Evolutionary conservation across 78 protist species (phyloP), one percentile per base, ranked within the genome.

Genomic region (Speleostelium caveatum): DNA sequence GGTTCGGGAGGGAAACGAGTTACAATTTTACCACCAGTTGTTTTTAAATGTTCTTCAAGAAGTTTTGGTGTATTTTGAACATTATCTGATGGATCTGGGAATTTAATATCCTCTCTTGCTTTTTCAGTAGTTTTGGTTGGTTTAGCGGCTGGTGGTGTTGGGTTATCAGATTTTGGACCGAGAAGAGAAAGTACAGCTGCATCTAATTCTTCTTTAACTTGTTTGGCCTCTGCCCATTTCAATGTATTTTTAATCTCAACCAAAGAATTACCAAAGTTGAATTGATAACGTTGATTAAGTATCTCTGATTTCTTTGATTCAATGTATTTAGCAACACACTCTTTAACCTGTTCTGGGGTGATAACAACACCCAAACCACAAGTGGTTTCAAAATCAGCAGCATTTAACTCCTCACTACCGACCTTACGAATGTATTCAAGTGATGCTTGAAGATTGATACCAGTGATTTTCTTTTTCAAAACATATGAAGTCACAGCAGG

Each of bases 1-100:
- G 99, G 99, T 94, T 99, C 99, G 0, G 99, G 99, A 10, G 99
- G 99, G 96, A 99, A 99, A 24, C 99, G 96, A 17, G 99, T 97
- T 16, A 94, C 51, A 38, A 97, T 30, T 45, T 56, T 39, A 17
- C 97, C 99, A 26, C 97, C 98, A 12, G 98, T 94, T 21, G 32
- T 69, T 63, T 65, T 75, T 10, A 86, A 36, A 86, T 90, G 96
- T 19, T 24, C 42, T 14, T 32, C 77, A 16, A 93, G 49, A 21
- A 93, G 67, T 35, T 85, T 73, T 67, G 93, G 93, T 21, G 83
- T 93, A 19, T 68, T 38, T 74, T 93, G 95, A 62, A 72, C 75
- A 68, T 93, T 93, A 58, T 93, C 95, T 19, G 22, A 39, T 60
- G 93, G 93, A 53, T 69, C 90, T 33, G 95, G 93, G 85, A 93